Conservation (phyloP, 345 rosid genomes). For the Diplotaxis tenuifolia region DNA sequence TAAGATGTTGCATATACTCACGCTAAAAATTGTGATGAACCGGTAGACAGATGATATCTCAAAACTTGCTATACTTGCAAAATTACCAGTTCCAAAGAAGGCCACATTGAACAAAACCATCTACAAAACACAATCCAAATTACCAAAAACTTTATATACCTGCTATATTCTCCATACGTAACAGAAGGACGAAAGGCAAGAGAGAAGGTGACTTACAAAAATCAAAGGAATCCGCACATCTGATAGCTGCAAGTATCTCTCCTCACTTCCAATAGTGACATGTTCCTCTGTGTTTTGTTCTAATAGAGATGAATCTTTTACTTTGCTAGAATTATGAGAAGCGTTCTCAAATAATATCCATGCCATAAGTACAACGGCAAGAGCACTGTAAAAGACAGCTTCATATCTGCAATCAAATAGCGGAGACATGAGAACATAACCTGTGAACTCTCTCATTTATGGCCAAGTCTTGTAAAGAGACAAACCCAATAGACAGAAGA, state of each 20-base stretch:
- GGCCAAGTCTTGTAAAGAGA: not conserved
- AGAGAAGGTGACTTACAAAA: constrained; percentile 59
- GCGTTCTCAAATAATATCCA: constrained; percentile 86
- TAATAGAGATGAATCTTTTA: constrained; percentile 41
- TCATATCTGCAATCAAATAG: constrained; percentile 63
- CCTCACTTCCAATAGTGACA: constrained; percentile 46
- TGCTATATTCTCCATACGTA: not conserved
- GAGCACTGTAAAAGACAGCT: constrained; percentile 88
- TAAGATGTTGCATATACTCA: constrained; percentile 48
- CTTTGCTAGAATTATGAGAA: constrained; percentile 47
- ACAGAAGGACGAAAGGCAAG: not conserved
- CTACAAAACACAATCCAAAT: constrained; percentile 43
- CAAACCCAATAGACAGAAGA: constrained; percentile 87
- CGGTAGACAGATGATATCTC: constrained; percentile 97
- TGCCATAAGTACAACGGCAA: constrained; percentile 70
- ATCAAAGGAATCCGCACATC: constrained; percentile 78
- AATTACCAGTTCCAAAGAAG: constrained; percentile 96
- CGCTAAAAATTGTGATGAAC: constrained; percentile 91
- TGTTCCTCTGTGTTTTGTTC: constrained; percentile 38
- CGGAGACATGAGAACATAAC: constrained; percentile 22
- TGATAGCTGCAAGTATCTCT: constrained; percentile 74
- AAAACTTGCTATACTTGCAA: constrained; percentile 97
- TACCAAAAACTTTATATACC: constrained; percentile 6
- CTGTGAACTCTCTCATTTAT: not conserved
- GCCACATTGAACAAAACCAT: constrained; percentile 87